These are phyloP conservation scores for Paramecium primaurelia DNA, from an alignment of 73 alveolate genomes.

Conservation along the genomic window DNA sequence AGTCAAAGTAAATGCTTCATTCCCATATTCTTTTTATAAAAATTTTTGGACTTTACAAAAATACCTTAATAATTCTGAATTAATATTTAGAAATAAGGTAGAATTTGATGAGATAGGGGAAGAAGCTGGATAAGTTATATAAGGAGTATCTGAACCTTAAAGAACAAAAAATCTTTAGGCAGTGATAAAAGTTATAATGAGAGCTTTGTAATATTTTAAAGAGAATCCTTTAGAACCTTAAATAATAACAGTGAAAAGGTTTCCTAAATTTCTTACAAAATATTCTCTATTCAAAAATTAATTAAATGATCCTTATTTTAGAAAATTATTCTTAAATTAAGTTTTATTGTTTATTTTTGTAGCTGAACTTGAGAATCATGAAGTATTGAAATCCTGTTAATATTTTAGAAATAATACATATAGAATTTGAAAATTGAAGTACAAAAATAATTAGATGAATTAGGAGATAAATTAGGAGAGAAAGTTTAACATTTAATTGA, in stretches of 20 bases:
- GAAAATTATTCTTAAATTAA: constrained; percentile 1
- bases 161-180: neutral
- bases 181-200: neutral
- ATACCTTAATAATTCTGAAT: constrained; percentile 8
- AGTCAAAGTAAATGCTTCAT: neutral
- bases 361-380: neutral
- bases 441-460: neutral
- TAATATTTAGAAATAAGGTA: neutral
- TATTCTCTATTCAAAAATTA: neutral
- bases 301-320: constrained; percentile 2
- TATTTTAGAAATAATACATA: neutral
- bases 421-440: neutral
- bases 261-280: constrained; percentile 43
- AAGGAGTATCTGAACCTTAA: neutral
- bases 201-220: constrained; percentile 4
- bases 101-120: neutral
- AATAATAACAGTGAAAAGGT: neutral
- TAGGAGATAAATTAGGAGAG: constrained; percentile 10
- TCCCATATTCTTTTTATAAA: neutral
- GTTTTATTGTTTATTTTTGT: constrained; percentile 13
- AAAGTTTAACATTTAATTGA: neutral
- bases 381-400: neutral
- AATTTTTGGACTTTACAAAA: constrained; percentile 30
- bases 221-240: neutral
- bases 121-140: neutral